Evolutionary conservation across 2,329 filamentous ascomycete genomes (phyloP).

Genomic region (Colletotrichum graminicola): DNA sequence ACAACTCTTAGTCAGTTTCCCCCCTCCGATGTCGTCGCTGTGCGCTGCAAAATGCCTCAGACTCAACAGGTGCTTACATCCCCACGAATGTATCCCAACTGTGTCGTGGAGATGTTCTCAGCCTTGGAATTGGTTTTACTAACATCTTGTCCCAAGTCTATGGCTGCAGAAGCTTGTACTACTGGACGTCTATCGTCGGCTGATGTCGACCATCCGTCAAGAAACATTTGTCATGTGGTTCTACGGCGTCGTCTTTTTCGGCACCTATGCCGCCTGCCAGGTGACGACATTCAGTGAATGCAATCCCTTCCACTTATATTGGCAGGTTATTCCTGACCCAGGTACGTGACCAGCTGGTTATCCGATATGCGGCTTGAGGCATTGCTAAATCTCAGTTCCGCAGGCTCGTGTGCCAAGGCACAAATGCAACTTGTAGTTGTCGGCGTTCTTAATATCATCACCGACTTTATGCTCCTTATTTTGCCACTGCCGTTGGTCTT

Average conservation of each 20-base stretch:
- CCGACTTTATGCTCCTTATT: slow-evolving; percentile 49
- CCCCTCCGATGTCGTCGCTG: neutral
- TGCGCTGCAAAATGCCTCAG: no score
- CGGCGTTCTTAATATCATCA: slow-evolving; percentile 51
- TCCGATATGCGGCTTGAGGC: slow-evolving; percentile 1
- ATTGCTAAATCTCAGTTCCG: neutral
- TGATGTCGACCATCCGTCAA: slow-evolving; percentile 44
- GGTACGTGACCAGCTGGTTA: slow-evolving; percentile 44
- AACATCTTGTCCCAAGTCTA: slow-evolving; percentile 41
- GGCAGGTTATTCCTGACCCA: slow-evolving; percentile 63
- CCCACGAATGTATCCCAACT: slow-evolving; percentile 2
- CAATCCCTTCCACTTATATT: slow-evolving; percentile 65
- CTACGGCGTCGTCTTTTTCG: slow-evolving; percentile 48
- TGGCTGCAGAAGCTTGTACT: slow-evolving; percentile 49
- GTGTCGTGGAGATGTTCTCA: slow-evolving; percentile 14
- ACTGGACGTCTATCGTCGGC: slow-evolving; percentile 46
- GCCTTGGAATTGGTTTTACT: slow-evolving; percentile 13
- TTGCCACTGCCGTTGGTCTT: slow-evolving; percentile 50
- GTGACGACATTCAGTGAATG: slow-evolving; percentile 53
- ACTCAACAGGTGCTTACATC: slow-evolving; percentile 13
- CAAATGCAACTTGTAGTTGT: slow-evolving; percentile 51
- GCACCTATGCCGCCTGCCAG: slow-evolving; percentile 50
- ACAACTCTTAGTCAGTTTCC: slow-evolving; percentile 51
- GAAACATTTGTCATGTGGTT: slow-evolving; percentile 45
- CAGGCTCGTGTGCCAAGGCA: slow-evolving; percentile 48